Evolutionary conservation across 2,329 filamentous ascomycete species (phyloP).

Genomic region (Alternaria burnsii): DNA sequence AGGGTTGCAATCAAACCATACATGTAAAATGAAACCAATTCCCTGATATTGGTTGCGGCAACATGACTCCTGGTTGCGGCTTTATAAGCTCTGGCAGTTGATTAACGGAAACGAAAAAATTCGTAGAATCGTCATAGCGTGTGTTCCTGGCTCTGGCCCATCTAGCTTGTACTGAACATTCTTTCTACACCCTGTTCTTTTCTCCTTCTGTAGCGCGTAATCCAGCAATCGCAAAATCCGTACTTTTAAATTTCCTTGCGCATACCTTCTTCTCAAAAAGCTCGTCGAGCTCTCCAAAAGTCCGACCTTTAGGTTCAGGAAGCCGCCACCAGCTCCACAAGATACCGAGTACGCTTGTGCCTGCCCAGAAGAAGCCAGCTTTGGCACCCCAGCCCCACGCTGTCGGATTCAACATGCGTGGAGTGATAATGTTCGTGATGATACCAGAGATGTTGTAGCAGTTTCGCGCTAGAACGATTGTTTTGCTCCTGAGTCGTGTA

Average conservation of each 20-base stretch:
- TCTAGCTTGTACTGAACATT: too few species aligned
- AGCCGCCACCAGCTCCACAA: conserved; percentile 80
- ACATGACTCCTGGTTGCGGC: not conserved
- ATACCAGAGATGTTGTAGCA: conserved; percentile 80
- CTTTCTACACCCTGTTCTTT: not conserved
- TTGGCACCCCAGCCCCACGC: conserved; percentile 87
- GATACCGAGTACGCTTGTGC: conserved; percentile 76
- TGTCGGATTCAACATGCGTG: conserved; percentile 50
- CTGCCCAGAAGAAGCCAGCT: conserved; percentile 85
- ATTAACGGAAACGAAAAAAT: not conserved
- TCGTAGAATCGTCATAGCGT: not conserved
- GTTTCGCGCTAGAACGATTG: conserved; percentile 80
- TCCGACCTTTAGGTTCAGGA: conserved; percentile 78
- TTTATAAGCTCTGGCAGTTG: not conserved
- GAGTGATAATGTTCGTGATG: conserved; percentile 81
- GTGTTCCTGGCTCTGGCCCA: not conserved
- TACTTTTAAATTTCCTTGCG: conserved; percentile 28
- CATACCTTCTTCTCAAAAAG: conserved; percentile 68
- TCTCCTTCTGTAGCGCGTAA: not conserved
- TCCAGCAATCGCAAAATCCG: not conserved
- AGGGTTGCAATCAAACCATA: not conserved
- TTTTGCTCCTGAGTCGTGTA: conserved; percentile 84
- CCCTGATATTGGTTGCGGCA: rapidly evolving
- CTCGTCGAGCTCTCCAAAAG: conserved; percentile 83
- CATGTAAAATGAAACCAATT: not conserved